A percentile compares a stretch with the other conserved stretches of the same genome.
phyloP scores from a whole-genome alignment of 2,329 filamentous ascomycete genomes.

The Calonectria fujianensis region DNA sequence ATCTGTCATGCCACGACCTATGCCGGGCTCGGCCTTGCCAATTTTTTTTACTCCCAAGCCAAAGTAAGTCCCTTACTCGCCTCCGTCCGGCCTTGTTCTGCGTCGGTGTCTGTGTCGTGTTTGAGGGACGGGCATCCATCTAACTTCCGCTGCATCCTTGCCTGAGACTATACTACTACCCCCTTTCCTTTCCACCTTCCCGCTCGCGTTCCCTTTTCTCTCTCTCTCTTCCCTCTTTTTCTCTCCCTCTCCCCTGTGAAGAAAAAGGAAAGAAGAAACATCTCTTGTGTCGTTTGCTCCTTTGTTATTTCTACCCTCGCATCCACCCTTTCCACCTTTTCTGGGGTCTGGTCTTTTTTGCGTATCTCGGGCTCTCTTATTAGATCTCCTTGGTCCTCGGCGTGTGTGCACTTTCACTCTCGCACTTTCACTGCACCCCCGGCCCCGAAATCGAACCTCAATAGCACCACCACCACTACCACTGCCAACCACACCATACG shows the following conservation, averaged over 20 bases:
- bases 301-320: constrained; percentile 28
- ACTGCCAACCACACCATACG: constrained; percentile 9
- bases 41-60: constrained; percentile 37
- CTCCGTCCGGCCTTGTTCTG: constrained; percentile 44
- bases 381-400: constrained; percentile 17
- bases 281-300: constrained; percentile 40
- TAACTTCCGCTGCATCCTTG: constrained; percentile 44
- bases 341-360: constrained; percentile 21
- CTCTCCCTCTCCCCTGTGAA: constrained; percentile 40
- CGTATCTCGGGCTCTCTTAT: constrained; percentile 9
- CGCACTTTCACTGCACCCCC: constrained; percentile 27
- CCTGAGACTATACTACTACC: constrained; percentile 41
- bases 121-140: constrained; percentile 43
- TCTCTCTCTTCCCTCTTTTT: constrained; percentile 35
- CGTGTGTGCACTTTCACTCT: constrained; percentile 33
- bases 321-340: constrained; percentile 29
- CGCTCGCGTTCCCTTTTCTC: constrained; percentile 44
- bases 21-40: constrained; percentile 50
- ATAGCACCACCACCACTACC: constrained; percentile 26
- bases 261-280: constrained; percentile 32
- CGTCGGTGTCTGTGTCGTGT: constrained; percentile 43
- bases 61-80: constrained; percentile 44
- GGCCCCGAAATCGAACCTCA: constrained; percentile 32
- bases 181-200: constrained; percentile 45
- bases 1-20: constrained; percentile 47